Percentiles rank a stretch among this genome's conserved stretches.
These are phyloP conservation scores for Boletus rubescentipes DNA, from an alignment of 768 basidiomycete species.

Conservation along the genomic window DNA sequence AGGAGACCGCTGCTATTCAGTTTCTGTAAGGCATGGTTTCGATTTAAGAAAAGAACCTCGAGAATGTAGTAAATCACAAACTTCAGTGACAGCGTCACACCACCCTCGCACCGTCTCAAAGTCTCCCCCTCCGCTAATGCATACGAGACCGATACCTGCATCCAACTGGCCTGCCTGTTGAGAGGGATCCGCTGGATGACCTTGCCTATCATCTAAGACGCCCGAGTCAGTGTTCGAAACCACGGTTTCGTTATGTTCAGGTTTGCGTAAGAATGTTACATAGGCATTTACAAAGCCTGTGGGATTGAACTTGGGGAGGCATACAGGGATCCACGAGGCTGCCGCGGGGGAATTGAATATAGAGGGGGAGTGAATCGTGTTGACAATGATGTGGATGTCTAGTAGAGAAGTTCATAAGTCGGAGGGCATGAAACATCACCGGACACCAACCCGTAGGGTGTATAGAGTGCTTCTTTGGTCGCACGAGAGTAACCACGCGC, in stretches of 20 bases:
- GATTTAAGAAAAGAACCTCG: neutral
- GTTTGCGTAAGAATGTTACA: constrained; percentile 63
- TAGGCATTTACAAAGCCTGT: constrained; percentile 91
- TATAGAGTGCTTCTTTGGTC: constrained; percentile 92
- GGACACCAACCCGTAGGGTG: constrained; percentile 77
- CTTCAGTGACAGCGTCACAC: constrained; percentile 66
- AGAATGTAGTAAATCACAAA: constrained; percentile 27
- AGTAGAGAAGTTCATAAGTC: neutral
- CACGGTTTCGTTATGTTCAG: constrained; percentile 20
- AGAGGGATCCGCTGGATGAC: neutral
- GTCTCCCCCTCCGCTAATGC: constrained; percentile 79
- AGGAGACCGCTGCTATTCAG: constrained; percentile 59
- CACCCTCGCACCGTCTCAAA: constrained; percentile 81
- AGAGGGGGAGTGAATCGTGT: constrained; percentile 83
- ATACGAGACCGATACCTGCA: constrained; percentile 63
- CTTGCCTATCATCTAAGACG: constrained; percentile 1
- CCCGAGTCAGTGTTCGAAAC: neutral
- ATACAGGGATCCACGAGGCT: constrained; percentile 93
- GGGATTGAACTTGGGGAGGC: constrained; percentile 92
- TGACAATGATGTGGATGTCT: constrained; percentile 91
- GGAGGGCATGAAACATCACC: neutral
- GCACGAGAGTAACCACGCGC: constrained; percentile 79
- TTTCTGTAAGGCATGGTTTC: constrained; percentile 44
- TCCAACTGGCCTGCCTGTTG: constrained; percentile 23
- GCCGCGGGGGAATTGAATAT: constrained; percentile 74